These are phyloP conservation scores for Arthonia radiata DNA, from an alignment of 495 filamentous ascomycete genomes.

Conservation along the genomic window DNA sequence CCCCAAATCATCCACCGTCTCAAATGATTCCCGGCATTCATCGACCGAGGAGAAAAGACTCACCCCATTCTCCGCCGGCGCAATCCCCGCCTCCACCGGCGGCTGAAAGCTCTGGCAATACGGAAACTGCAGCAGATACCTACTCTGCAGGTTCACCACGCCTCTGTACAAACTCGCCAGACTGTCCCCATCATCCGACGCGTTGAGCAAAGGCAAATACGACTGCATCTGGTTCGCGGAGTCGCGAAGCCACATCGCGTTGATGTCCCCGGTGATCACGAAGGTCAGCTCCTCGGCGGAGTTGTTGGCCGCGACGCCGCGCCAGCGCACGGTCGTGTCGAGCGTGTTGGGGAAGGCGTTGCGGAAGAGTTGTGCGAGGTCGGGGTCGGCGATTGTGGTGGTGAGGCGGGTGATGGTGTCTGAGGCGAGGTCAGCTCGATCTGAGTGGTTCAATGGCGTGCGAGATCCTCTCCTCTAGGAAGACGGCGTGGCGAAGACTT, in stretches of 20 bases:
- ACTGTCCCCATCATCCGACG: conserved; percentile 20
- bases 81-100: conserved; percentile 26
- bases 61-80: conserved; percentile 21
- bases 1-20: no score
- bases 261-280: conserved; percentile 38
- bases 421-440: no score
- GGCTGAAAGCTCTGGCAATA: conserved; percentile 43
- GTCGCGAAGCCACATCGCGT: conserved; percentile 50
- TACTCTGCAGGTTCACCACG: conserved; percentile 38
- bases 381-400: conserved; percentile 30
- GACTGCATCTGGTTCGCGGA: conserved; percentile 41
- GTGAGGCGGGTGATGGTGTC: conserved; percentile 22
- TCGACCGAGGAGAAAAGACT: no score
- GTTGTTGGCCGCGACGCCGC: conserved; percentile 25
- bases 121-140: conserved; percentile 31
- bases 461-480: no score
- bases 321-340: conserved; percentile 43
- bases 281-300: conserved; percentile 35
- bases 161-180: conserved; percentile 35
- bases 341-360: conserved; percentile 43
- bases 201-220: conserved; percentile 31
- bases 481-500: no score
- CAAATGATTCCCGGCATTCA: no score
- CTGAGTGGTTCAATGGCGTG: no score
- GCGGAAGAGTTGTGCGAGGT: conserved; percentile 37